A percentile compares a stretch with the other conserved stretches of the same genome.
Conservation (phyloP, 23 red algal genomes). For the Chondrus crispus region DNA sequence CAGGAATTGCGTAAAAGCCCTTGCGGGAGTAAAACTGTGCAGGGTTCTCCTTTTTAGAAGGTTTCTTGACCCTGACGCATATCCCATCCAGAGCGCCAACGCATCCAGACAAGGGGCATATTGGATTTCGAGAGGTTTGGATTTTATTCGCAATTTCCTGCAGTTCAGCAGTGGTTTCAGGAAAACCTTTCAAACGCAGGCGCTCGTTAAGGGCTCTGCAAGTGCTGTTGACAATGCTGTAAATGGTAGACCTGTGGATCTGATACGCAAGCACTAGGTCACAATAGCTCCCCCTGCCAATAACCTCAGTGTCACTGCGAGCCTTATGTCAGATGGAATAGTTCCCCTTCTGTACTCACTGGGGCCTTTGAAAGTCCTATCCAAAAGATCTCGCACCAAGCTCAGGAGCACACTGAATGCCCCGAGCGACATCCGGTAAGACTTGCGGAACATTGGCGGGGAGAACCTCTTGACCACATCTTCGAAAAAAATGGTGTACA, state of each 20-base stretch:
- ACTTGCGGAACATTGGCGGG: too few species aligned
- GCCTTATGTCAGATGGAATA: not conserved
- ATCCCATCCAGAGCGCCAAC: not conserved
- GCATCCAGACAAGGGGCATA: not conserved
- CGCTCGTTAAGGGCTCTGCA: not conserved
- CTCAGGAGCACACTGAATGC: too few species aligned
- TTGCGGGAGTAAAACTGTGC: not conserved
- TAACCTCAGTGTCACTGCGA: not conserved
- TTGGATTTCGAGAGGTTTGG: not conserved
- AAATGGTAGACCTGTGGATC: not conserved
- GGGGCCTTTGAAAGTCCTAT: too few species aligned
- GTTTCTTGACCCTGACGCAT: not conserved
- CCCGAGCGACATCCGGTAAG: too few species aligned
- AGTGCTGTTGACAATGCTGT: not conserved
- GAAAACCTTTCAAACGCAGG: not conserved
- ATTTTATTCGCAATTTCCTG: not conserved
- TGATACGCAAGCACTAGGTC: not conserved
- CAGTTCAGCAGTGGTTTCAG: not conserved
- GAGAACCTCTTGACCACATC: too few species aligned
- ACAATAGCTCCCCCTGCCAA: not conserved
- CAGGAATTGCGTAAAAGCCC: not conserved
- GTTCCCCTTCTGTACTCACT: too few species aligned
- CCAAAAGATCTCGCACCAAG: too few species aligned
- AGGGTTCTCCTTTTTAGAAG: not conserved
- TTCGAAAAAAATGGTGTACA: too few species aligned